Evolutionary conservation across 768 basidiomycete species (phyloP).

Genomic region (Lactifluus piperatus): DNA sequence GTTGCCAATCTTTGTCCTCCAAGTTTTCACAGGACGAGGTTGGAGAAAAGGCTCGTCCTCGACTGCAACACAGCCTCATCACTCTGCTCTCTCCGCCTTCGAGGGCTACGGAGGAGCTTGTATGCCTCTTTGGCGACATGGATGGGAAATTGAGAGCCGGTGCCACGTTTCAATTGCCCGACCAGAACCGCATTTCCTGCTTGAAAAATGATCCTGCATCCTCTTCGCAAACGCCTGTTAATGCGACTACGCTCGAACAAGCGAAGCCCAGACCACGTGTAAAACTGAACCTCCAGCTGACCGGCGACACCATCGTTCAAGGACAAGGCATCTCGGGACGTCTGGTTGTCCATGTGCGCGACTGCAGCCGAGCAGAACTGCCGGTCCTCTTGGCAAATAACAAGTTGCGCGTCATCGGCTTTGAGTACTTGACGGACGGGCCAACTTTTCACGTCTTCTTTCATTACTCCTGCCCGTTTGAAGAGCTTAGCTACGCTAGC

Average conservation of each 20-base stretch:
- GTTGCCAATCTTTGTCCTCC: not conserved
- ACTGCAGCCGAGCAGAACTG: conserved; percentile 40
- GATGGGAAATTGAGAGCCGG: conserved; percentile 47
- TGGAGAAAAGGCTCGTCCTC: conserved; percentile 8
- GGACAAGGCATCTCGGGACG: conserved; percentile 64
- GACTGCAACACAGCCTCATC: conserved; percentile 42
- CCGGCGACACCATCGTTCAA: conserved; percentile 70
- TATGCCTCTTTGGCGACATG: conserved; percentile 53
- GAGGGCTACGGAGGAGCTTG: conserved; percentile 48
- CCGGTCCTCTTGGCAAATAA: conserved; percentile 60
- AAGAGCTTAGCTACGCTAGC: conserved; percentile 36
- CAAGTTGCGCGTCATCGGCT: conserved; percentile 77
- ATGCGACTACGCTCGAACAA: conserved; percentile 50
- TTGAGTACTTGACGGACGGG: conserved; percentile 58
- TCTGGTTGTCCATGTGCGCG: conserved; percentile 55
- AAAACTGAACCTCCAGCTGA: conserved; percentile 72
- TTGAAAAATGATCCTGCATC: not conserved
- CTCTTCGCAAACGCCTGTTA: conserved; percentile 16
- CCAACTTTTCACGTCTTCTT: conserved; percentile 73
- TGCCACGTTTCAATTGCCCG: conserved; percentile 35
- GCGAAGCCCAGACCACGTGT: conserved; percentile 68
- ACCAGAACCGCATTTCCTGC: conserved; percentile 3
- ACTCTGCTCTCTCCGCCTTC: conserved; percentile 40
- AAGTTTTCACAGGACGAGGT: not conserved
- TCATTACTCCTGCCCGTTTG: conserved; percentile 53